Base-by-base conservation (phyloP, 1,284 basidiomycete genomes). In the Mrakiaceae sp. region DNA sequence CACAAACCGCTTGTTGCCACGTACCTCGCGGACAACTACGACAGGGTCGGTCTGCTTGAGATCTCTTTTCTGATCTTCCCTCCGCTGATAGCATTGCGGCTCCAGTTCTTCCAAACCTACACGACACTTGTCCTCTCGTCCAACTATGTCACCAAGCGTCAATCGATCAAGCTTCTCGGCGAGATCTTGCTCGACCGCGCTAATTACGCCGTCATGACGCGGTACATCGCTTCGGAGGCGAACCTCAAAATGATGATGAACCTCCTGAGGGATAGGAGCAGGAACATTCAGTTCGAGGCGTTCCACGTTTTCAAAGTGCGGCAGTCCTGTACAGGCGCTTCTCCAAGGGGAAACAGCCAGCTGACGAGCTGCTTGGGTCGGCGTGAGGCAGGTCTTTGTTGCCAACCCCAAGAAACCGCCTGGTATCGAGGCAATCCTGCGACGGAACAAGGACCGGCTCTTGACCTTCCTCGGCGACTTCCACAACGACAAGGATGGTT, bases 171-270 rank as follows among this genome's bases (percentile, higher is more conserved):
- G 78, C 83, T 98, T 2, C 84, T 99, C 1, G 95, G 96, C 70
- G 96, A 98, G 78, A 97, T 98, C 76, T 80, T 98, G 1, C 85
- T 99, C 58, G 96, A 98, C 77, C 84, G 95, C 43, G 92, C 93
- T 54, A 98, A 98, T 78, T 98, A 98, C 80, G 88, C 83, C 71
- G 89, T 98, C 73, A 99, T 99, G 95, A 98, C 95, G 0, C 83
- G 86, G n/a, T 99, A 98, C 75, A 98, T 98, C 70, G 84, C 88
- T 5, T 86, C 85, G 59, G 81, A 83, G 67, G 87, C 87, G 50
- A 99, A 98, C 74, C 82, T 99, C 67, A 98, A 98, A 84, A 90
- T 95, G 84, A 97, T 98, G 91, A 99, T 99, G 95, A 98, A 98
- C 76, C 82, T 98, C 62, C 80, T 99, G 60, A 83, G 93, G 68